Evolutionary conservation across 257 asterid genomes (phyloP), one percentile per base, ranked within the genome.

Genomic region (Solanum tacnaense): DNA sequence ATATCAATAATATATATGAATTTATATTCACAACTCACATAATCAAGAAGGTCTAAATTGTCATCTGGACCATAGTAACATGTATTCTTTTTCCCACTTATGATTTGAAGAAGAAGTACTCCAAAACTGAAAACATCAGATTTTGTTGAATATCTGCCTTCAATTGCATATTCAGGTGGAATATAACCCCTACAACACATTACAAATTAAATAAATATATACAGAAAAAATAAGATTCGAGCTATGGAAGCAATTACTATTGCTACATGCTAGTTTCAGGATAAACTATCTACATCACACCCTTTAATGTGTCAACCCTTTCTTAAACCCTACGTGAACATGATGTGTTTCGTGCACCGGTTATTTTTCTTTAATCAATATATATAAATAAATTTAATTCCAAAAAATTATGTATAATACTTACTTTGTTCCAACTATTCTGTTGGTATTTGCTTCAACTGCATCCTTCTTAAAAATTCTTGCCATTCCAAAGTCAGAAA

Each of bases 81-180:
- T 32, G 90, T 76, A 31, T 78, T 90, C 85, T 74, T 89, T 67
- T 88, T 90, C 13, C 93, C 92, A 74, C 92, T 90, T 56, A 91
- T 89, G 86, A 91, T 88, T 86, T 90, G 92, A 36, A 91, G 89
- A 31, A 91, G 88, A 18, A 91, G 90, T 0, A 91, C 92, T 2
- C 93, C 92, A 38, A 91, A 91, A 86, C 93, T 90, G 46, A 74
- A 91, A 12, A 91, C 89, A 39, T 91, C 92, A 5, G 86, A 91
- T 79, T 91, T 89, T 44, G 82, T 89, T 71, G 92, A 91, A 71
- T 91, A 91, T 70, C 84, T 86, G 10, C 93, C 93, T 76, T 84
- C 21, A 78, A 84, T 72, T 71, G 88, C 91, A 84, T 91, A 91
- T 79, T 90, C 92, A 7, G 93, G 93, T 27, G 93, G 92, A 78